Evolutionary conservation across 345 rosid genomes (phyloP), one percentile per base, ranked within the genome.

Genomic region (Brassica juncea): DNA sequence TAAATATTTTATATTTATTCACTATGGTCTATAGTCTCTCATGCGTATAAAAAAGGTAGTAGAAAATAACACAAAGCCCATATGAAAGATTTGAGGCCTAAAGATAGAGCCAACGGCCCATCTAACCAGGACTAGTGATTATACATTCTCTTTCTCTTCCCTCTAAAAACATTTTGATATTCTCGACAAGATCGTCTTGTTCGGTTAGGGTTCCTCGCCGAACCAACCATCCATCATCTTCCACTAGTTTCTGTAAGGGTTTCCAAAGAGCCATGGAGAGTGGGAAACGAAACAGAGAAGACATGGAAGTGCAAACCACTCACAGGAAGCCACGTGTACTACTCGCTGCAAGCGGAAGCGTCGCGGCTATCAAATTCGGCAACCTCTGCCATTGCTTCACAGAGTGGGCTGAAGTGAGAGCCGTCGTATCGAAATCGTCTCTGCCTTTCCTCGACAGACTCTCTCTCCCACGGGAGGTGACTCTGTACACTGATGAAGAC

Each of bases 391-490:
- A 86, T 47, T 86, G 91, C 77, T 95, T 95, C 85, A 74, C 88
- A 4, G 97, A 88, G 47, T 95, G 98, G 98, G 96, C 96, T 0
- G 94, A 95, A 80, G 93, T 93, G 19, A 91, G 81, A 84, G 98
- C 98, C 5, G 93, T 89, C 25, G 97, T 89, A 31, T 86, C 98
- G 0, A 85, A 64, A 75, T 85, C 97, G 60, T 85, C 99, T 78
- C 85, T 95, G 31, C 96, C 88, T 83, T 95, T 95, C 84, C 85
- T 95, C 49, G 94, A 93, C 60, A 87, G 77, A 72, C 84, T 86
- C 65, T 77, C 94, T 0, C 84, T 95, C 60, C 98, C 98, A 32
- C 83, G 83, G 77, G 92, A 91, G 52, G 86, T 93, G 16, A 81
- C 80, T 58, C 83, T 95, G 27, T 90, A 89, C 77, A 93, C 99